phyloP scores from a whole-genome alignment of 495 filamentous ascomycete genomes.

The Echria macrotheca region DNA sequence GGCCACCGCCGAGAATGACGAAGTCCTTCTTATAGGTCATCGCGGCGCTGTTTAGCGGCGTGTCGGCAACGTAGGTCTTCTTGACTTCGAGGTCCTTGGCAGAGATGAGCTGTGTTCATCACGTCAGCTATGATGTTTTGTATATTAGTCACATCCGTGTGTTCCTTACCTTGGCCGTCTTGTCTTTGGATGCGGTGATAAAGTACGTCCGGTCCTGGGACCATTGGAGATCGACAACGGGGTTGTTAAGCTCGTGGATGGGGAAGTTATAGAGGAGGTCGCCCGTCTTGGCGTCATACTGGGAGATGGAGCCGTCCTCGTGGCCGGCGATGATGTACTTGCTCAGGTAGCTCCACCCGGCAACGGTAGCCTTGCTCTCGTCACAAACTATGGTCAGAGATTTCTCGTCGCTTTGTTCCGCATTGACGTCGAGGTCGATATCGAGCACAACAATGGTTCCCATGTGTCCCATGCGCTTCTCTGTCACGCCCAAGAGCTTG shows the following conservation, averaged over 20 bases:
- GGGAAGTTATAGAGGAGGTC: conserved; percentile 72
- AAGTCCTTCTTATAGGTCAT: conserved; percentile 95
- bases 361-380: conserved; percentile 94
- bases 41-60: conserved; percentile 90
- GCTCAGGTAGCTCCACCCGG: conserved; percentile 85
- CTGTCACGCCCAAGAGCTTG: conserved; percentile 84
- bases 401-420: conserved; percentile 78
- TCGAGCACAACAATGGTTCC: conserved; percentile 89
- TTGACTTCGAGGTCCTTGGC: conserved; percentile 79
- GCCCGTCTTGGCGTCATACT: conserved; percentile 92
- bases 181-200: conserved; percentile 96
- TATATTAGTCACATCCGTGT: no score
- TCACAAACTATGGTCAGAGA: conserved; percentile 79
- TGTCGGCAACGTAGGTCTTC: conserved; percentile 88
- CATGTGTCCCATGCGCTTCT: conserved; percentile 94
- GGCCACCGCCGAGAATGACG: conserved; percentile 93
- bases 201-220: conserved; percentile 90
- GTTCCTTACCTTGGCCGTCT: conserved; percentile 74
- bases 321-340: conserved; percentile 97
- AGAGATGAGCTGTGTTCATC: conserved; percentile 74
- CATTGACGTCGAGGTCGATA: conserved; percentile 70
- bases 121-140: no score
- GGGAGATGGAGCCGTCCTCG: conserved; percentile 89
- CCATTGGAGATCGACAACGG: conserved; percentile 94
- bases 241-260: conserved; percentile 75